Evolutionary conservation across 2,329 filamentous ascomycete species (phyloP).

Genomic region (Colletotrichum kahawae): DNA sequence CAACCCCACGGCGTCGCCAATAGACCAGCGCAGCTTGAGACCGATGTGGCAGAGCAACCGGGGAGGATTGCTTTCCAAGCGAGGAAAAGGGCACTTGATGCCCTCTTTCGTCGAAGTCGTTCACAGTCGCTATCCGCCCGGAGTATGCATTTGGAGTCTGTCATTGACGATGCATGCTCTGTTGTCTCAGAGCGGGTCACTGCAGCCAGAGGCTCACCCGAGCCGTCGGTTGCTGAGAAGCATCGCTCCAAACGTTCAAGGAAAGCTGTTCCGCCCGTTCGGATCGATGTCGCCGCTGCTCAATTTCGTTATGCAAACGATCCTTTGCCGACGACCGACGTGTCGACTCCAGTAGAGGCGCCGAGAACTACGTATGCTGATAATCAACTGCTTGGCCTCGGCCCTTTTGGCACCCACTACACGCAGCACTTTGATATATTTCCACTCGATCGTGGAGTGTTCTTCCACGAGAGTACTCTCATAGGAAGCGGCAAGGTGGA

Average conservation of each 20-base stretch:
- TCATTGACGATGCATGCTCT: slow-evolving; percentile 6
- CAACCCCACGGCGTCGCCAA: background rate
- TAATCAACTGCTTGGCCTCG: slow-evolving; percentile 46
- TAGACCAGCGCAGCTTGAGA: slow-evolving; percentile 63
- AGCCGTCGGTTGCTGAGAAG: background rate
- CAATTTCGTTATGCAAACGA: slow-evolving; percentile 60
- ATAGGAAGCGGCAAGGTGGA: slow-evolving; percentile 59
- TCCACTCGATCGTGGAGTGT: slow-evolving; percentile 59
- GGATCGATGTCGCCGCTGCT: slow-evolving; percentile 54
- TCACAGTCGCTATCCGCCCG: slow-evolving; percentile 18
- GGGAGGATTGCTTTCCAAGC: slow-evolving; percentile 48
- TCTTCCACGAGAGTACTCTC: slow-evolving; percentile 65
- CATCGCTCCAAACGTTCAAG: slow-evolving; percentile 34
- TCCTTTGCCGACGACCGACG: slow-evolving; percentile 41
- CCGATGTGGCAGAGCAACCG: slow-evolving; percentile 39
- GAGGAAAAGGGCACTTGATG: slow-evolving; percentile 60
- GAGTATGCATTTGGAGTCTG: slow-evolving; percentile 1
- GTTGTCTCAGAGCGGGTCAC: background rate
- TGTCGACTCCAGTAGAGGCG: slow-evolving; percentile 11
- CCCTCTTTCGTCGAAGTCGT: slow-evolving; percentile 47
- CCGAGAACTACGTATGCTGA: background rate
- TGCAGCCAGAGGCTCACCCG: background rate
- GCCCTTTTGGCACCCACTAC: slow-evolving; percentile 65
- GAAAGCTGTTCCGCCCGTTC: slow-evolving; percentile 48
- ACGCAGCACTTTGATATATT: slow-evolving; percentile 68